Evolutionary conservation across 805 yeast genomes (phyloP), one percentile per base, ranked within the genome.

Genomic region (Lipomyces kockii): DNA sequence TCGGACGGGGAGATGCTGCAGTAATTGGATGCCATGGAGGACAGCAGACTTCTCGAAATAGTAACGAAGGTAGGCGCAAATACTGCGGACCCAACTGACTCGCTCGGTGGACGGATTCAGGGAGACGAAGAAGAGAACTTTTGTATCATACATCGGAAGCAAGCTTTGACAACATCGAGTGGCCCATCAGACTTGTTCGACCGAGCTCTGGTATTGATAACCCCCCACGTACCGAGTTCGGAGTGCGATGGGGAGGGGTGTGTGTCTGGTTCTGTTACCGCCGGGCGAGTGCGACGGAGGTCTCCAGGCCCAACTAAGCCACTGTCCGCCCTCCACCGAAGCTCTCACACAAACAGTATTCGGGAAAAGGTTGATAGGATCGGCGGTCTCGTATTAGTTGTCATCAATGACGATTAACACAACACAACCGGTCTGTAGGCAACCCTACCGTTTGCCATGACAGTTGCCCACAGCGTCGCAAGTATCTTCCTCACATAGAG

Each of bases 1-100:
- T 43, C 64, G 61, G 29, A 43, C 20, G 67, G 64, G 43, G 61
- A 64, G 46, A 64, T 64, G 51, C 61, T 57, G 60, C 60, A 64
- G 57, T 53, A 51, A 49, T 62, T 58, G 61, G 27, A 55, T 59
- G 60, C 49, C 49, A 43, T 43, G 3, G 49, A 17, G 22, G 49
- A 43, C 9, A n/a, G 25, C 22, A 6, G 11, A 25, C 22, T 0
- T n/a, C 49, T 43, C 9, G 49, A 43, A 43, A 3, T 6, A 29
- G 25, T 43, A 43, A 43, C 22, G 9, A 43, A 43, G 12, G 20
- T 43, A 43, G 49, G 22, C 9, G 11, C 20, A 43, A n/a, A 43
- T 17, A 43, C 49, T 43, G 49, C 49, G 20, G 9, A 7, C n/a
- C 25, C 1, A 11, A 43, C 3, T 1, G 49, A n/a, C 49, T 43